phyloP scores from a whole-genome alignment of 2,329 filamentous ascomycete genomes.

The Cryphonectria japonica region DNA sequence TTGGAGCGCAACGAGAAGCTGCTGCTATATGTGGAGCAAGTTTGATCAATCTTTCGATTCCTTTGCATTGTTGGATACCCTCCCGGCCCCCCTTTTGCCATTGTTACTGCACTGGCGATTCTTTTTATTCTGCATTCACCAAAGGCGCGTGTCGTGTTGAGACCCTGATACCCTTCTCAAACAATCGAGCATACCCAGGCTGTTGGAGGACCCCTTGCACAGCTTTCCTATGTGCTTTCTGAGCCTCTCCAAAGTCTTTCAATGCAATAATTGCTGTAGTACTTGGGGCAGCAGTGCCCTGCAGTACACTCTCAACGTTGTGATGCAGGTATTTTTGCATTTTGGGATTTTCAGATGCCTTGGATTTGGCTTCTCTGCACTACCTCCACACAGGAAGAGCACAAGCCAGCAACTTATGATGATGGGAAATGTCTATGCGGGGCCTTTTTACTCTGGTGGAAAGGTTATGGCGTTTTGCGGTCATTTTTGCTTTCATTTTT shows the following conservation, averaged over 20 bases:
- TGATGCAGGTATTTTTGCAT: slow-evolving; percentile 10
- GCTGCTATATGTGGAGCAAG: slow-evolving; percentile 70
- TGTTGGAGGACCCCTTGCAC: background rate
- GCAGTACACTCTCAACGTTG: slow-evolving; percentile 21
- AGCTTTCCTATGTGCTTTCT: background rate
- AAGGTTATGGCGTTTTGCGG: slow-evolving; percentile 27
- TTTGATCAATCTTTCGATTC: slow-evolving; percentile 38
- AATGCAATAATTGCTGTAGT: slow-evolving; percentile 15
- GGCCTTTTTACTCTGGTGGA: slow-evolving; percentile 23
- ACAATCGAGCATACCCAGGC: slow-evolving; percentile 10
- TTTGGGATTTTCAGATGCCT: slow-evolving; percentile 6
- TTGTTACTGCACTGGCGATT: slow-evolving; percentile 2
- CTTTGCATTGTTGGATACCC: slow-evolving; percentile 17
- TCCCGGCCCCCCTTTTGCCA: background rate
- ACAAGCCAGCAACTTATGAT: slow-evolving; percentile 30
- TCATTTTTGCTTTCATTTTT: slow-evolving; percentile 18
- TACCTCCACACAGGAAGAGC: slow-evolving; percentile 18
- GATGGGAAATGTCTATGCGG: slow-evolving; percentile 31
- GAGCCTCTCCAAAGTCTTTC: background rate
- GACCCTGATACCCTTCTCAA: slow-evolving; percentile 3
- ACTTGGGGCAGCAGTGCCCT: slow-evolving; percentile 8
- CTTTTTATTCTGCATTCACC: slow-evolving; percentile 6
- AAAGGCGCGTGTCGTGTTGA: background rate
- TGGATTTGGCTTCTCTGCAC: background rate
- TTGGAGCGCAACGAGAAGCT: slow-evolving; percentile 86